Evolutionary conservation across 179 eudicot species (phyloP), one percentile per base, ranked within the genome.

Genomic region (Spinacia oleracea): DNA sequence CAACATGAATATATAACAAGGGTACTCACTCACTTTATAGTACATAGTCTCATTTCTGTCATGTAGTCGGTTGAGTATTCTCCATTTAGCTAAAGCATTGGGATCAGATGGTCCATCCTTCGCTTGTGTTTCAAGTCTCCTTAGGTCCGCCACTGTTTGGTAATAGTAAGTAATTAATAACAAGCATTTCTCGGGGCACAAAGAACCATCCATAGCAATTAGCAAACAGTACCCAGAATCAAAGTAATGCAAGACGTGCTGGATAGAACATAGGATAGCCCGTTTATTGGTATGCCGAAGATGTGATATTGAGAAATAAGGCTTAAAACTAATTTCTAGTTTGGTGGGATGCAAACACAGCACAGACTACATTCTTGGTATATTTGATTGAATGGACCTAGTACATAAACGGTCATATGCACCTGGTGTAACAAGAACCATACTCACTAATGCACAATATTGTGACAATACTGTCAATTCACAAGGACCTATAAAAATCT

Each of bases 31-130:
- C 72, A 81, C 98, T 89, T 96, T 90, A 84, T 90, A 93, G 85
- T 89, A 93, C 99, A 96, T 93, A 3, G 99, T 90, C 87, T 96
- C 99, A 82, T 96, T 96, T 79, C 99, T 91, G 84, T 96, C 99
- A 83, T 95, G 97, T 85, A 95, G 83, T 29, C 98, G 88, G 75
- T 95, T 95, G 11, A 95, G 95, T 80, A 95, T 93, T 42, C 97
- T 89, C 98, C 98, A 95, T 82, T 88, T 95, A 56, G 98, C 97
- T 85, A 95, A 85, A 82, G 89, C 92, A 83, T 95, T 72, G 71
- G 98, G 90, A 85, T 95, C 98, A 53, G 91, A 86, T 71, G 97
- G 97, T 74, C 97, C 98, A 87, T 93, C 99, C 89, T 92, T 89
- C 23, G 92, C 92, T 50, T 88, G 81, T 74, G 80, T 85, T 77